These are phyloP conservation scores for Schizothecium vesticola DNA, from an alignment of 495 filamentous ascomycete genomes.

Conservation along the genomic window DNA sequence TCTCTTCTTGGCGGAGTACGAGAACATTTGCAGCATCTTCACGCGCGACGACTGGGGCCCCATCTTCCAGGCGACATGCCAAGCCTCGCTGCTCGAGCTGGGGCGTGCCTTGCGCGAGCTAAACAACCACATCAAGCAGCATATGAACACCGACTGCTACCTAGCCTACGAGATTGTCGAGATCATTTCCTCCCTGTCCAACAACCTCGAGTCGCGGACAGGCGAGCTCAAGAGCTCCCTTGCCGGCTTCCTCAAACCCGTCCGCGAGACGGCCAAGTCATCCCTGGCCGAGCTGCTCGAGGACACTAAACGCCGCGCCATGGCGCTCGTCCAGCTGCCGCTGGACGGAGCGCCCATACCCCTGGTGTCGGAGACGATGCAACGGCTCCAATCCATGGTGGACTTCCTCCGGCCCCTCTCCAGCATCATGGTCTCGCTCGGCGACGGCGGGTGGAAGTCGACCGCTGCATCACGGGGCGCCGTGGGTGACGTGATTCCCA, in stretches of 20 bases:
- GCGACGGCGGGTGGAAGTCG: slow-evolving; percentile 84
- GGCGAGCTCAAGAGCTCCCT: slow-evolving; percentile 81
- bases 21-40: slow-evolving; percentile 80
- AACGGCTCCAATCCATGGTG: slow-evolving; percentile 76
- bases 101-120: slow-evolving; percentile 81
- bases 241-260: slow-evolving; percentile 77
- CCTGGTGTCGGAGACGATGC: slow-evolving; percentile 79
- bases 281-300: slow-evolving; percentile 82
- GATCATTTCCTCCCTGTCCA: slow-evolving; percentile 75
- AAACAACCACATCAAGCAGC: slow-evolving; percentile 79
- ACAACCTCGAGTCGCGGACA: slow-evolving; percentile 71
- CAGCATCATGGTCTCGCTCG: slow-evolving; percentile 84
- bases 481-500: slow-evolving; percentile 60
- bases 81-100: slow-evolving; percentile 70
- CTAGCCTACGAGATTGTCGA: slow-evolving; percentile 95
- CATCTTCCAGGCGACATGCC: slow-evolving; percentile 71
- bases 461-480: slow-evolving; percentile 41
- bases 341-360: slow-evolving; percentile 73
- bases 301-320: slow-evolving; percentile 69
- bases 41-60: slow-evolving; percentile 74
- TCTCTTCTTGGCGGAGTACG: slow-evolving; percentile 80
- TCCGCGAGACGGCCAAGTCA: slow-evolving; percentile 84
- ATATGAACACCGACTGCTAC: slow-evolving; percentile 90
- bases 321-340: slow-evolving; percentile 59
- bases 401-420: slow-evolving; percentile 81